A percentile compares a stretch with the other conserved stretches of the same genome.
phyloP scores from a whole-genome alignment of 2,329 filamentous ascomycete species.

The Monosporascus ibericus region DNA sequence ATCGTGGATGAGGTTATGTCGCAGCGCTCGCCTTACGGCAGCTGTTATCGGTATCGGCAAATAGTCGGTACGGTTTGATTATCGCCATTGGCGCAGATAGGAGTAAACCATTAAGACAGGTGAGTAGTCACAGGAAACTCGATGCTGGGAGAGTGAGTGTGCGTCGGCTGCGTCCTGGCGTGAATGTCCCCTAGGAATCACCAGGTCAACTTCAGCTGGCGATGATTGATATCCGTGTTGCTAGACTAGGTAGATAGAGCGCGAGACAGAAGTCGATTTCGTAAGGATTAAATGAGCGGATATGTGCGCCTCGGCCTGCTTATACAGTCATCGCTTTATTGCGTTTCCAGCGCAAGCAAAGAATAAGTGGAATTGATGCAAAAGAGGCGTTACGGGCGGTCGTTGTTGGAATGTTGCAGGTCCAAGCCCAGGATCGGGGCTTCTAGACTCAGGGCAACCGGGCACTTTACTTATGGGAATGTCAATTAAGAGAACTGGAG shows the following conservation, averaged over 20 bases:
- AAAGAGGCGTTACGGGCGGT: neutral
- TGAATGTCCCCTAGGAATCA: neutral
- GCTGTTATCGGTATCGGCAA: conserved; percentile 20
- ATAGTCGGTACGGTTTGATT: conserved; percentile 20
- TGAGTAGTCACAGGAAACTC: conserved; percentile 7
- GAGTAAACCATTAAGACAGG: conserved; percentile 10
- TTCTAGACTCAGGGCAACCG: neutral
- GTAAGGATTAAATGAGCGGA: neutral
- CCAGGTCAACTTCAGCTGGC: neutral
- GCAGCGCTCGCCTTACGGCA: conserved; percentile 13
- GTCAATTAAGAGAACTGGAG: neutral
- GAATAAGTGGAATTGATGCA: conserved; percentile 2
- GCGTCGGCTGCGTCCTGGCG: neutral
- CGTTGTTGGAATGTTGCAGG: neutral
- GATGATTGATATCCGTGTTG: neutral
- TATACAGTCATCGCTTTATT: conserved; percentile 1
- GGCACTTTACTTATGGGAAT: neutral
- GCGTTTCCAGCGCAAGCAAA: conserved; percentile 13
- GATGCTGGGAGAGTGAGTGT: conserved; percentile 2
- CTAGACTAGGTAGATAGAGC: neutral
- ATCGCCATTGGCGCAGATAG: conserved; percentile 27
- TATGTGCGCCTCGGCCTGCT: neutral
- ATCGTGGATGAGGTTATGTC: conserved; percentile 12
- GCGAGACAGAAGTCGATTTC: neutral
- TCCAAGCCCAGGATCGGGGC: neutral